Base-by-base conservation (phyloP, 1,284 basidiomycete genomes). In the Trametes sp. region DNA sequence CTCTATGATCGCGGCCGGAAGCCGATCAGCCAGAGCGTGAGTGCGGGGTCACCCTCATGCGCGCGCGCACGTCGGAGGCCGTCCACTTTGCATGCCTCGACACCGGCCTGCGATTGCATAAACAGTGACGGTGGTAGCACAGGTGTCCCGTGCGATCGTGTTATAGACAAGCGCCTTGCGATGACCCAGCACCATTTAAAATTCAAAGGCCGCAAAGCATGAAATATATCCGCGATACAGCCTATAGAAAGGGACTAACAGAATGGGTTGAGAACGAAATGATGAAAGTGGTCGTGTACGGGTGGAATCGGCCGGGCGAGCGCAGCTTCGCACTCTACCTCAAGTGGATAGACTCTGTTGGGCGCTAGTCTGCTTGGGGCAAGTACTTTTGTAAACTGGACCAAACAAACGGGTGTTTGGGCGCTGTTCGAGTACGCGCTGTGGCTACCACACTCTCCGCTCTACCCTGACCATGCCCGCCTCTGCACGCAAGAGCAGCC, bases 41-140 rank as follows among this genome's bases (percentile, higher is more conserved):
- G 68, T 80, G 80, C 59, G 86, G 87, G 16, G 86, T 87, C 36
- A 88, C 87, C 21, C 77, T 78, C 21, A 88, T 87, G n/a, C n/a
- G 81, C 83, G 85, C 28, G 86, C 87, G n/a, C 85, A 87, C 71
- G 85, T 89, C 54, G 87, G 74, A 70, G 2, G 78, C 79, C n/a
- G 84, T 87, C 14, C 73, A 78, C 33, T 78, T 82, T 62, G 70
- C 73, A 28, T 87, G 86, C 68, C 73, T 89, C 36, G 78, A 85
- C 48, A 78, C 78, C 3, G 86, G 82, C 26, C 74, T 84, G 55
- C 75, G 74, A 58, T 75, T 89, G 42, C 80, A 80, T 68, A 72
- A 78, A 19, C 79, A n/a, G n/a, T n/a, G n/a, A n/a, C n/a, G n/a
- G n/a, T n/a, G n/a, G n/a, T n/a, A n/a, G n/a, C n/a, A n/a, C n/a